Evolutionary conservation across 2,329 filamentous ascomycete species (phyloP), one percentile per base, ranked within the genome.

Genomic region (Aspergillus ruber): DNA sequence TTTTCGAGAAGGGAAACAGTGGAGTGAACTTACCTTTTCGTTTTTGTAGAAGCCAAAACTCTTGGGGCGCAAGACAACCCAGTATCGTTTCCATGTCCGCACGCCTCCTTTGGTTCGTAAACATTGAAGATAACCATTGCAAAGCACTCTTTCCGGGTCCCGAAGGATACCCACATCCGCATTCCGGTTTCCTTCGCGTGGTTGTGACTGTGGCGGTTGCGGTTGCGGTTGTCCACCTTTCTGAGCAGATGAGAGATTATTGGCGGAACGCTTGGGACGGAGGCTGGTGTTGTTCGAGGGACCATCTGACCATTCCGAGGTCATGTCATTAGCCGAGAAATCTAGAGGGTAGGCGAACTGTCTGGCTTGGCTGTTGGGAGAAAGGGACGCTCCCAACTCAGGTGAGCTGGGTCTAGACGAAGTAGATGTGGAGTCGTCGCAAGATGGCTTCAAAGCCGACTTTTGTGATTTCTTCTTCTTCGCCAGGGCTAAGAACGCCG

Each of bases 1-100:
- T 17, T 36, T 36, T 12, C 25, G 10, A 29, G 25, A 29, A 29
- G 33, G 2, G 5, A n/a, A 18, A 18, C 17, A 18, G 2, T 17
- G 33, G 5, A 18, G 17, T 6, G 33, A 17, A n/a, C 33, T 36
- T 36, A 9, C 8, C 33, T 36, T 36, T 39, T 94, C 88, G 62
- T 94, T 86, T 68, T 96, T 96, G 76, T 98, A 98, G 21, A 97
- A 79, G 13, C 89, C 86, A 27, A 98, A 74, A 53, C 87, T 90
- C 44, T 86, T 84, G 1, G 88, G 85, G 27, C 93, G 86, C 44
- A 98, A 78, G 0, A 97, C 93, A 10, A 86, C 86, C 93, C 93
- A 97, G 50, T 90, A 79, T 58, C 89, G 85, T 74, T 95, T 96
- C 93, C 93, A 98, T 61, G 95, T 87, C 42, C 86, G 83, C 46